Base-by-base conservation (phyloP, 2,329 filamentous ascomycete genomes). In the Penicillium sp. region DNA sequence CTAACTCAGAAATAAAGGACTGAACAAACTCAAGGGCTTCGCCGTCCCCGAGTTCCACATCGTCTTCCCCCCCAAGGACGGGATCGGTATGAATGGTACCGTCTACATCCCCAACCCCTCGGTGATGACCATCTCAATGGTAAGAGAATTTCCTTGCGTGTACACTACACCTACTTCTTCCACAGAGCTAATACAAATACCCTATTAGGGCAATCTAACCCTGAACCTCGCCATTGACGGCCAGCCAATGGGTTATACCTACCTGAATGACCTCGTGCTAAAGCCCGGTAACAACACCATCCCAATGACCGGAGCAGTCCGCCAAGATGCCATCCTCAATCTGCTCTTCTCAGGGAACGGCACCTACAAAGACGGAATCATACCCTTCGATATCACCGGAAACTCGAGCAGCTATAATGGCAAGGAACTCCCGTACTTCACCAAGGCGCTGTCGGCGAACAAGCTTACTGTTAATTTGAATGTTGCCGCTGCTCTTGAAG, bases 31-130 rank as follows among this genome's bases (percentile, higher is more conserved):
- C 10, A 63, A 73, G 32, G 80, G 79, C 27, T 79, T 83, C 66
- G 72, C 75, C 35, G 70, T 83, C 34, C 78, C 74, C 14, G 68
- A 78, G 30, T 75, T 83, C 63, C 70, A 72, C 34, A 74, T 84
- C 60, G 69, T 79, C 52, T 64, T 71, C 8, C 69, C 67, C 30
- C 53, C 66, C 1, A 53, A 69, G 26, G 77, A 81, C 58, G 78
- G 77, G 42, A 75, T 76, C 53, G 86, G 85, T 67, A 75, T 84
- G 62, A 66, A 77, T 19, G 84, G 81, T 61, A 76, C 71, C 11
- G 79, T 83, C 43, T 74, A 67, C 57, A 82, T 87, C 46, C 83
- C 83, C 55, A 87, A 86, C 65, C 83, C 83, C 0, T 82, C 81
- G 2, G 75, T 83, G 51, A 73, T 84, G 70, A 82, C 78, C 4